phyloP scores from a whole-genome alignment of 768 basidiomycete species.

The Trametes maxima region DNA sequence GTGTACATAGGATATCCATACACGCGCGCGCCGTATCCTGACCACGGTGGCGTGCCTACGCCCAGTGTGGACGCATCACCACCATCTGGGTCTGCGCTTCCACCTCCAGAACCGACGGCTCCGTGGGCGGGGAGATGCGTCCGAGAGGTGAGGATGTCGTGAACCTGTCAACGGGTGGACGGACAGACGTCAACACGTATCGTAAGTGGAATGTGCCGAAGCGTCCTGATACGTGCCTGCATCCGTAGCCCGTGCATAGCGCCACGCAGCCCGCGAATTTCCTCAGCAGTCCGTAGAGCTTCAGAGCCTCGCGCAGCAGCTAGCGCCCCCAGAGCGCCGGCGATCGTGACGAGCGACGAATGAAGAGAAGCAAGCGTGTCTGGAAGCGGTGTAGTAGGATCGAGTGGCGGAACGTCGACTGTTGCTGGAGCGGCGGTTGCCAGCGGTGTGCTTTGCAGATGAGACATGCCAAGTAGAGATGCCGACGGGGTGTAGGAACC shows the following conservation, averaged over 20 bases:
- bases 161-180: slow-evolving; percentile 12
- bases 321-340: slow-evolving; percentile 61
- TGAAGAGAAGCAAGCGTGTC: slow-evolving; percentile 61
- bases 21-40: slow-evolving; percentile 17
- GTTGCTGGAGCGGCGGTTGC: slow-evolving; percentile 24
- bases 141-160: slow-evolving; percentile 25
- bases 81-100: neutral
- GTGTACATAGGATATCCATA: slow-evolving; percentile 11
- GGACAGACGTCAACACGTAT: neutral
- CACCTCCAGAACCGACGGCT: neutral
- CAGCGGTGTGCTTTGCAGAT: neutral
- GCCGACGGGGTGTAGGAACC: neutral
- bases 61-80: neutral
- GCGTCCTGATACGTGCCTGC: slow-evolving; percentile 52
- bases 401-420: slow-evolving; percentile 57
- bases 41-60: slow-evolving; percentile 14
- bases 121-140: slow-evolving; percentile 4
- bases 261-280: slow-evolving; percentile 67
- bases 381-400: slow-evolving; percentile 62
- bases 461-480: neutral
- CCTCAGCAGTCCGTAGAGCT: slow-evolving; percentile 70
- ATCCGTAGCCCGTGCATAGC: slow-evolving; percentile 76
- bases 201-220: neutral
- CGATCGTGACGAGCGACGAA: slow-evolving; percentile 60
- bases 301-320: slow-evolving; percentile 65